Base-by-base conservation (phyloP, 208 protist genomes). In the Phytomonas francai region DNA sequence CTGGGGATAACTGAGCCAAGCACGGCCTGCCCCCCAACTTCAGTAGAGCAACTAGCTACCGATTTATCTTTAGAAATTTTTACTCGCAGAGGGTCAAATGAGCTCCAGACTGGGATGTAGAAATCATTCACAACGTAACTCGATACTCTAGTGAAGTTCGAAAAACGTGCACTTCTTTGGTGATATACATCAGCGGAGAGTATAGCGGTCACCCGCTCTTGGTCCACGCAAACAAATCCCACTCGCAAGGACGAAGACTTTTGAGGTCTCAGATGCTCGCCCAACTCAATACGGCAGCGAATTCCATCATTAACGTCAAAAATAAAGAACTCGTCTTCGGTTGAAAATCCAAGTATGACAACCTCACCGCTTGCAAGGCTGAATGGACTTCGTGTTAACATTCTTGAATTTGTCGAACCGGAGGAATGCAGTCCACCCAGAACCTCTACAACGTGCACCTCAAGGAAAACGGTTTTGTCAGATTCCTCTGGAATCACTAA, bases 281-380 rank as follows among this genome's bases (percentile, higher is more conserved):
- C 74, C 25, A 71, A 72, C 2, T 75, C 62, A 36, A 95, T 69
- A 60, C 81, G 74, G 71, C 86, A 95, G 3, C 86, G 82, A 28
- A 92, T 76, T 31, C 80, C 82, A 73, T 95, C 83, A 33, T 92
- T 85, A 11, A 73, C 78, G 63, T 92, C 89, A 59, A 78, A 89
- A 19, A 95, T 70, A 59, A 92, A 82, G 76, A 95, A 89, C 63
- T 95, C 89, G 0, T 80, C 83, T 19, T 95, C 86, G 12, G 77
- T 75, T 2, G 89, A 88, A 63, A 95, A 88, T 2, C 79, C 79
- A 39, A 92, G 39, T n/a, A 73, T 91, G 34, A 95, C 63, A 33
- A 86, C 63, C 65, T 95, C 89, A 51, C 83, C 83, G 31, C 79
- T 81, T 51, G 78, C 60, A 31, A 92, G 58, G 68, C 72, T 86